A percentile compares a stretch with the other conserved stretches of the same genome.
phyloP scores from a whole-genome alignment of 768 basidiomycete genomes.

The Albatrellus ellisii region DNA sequence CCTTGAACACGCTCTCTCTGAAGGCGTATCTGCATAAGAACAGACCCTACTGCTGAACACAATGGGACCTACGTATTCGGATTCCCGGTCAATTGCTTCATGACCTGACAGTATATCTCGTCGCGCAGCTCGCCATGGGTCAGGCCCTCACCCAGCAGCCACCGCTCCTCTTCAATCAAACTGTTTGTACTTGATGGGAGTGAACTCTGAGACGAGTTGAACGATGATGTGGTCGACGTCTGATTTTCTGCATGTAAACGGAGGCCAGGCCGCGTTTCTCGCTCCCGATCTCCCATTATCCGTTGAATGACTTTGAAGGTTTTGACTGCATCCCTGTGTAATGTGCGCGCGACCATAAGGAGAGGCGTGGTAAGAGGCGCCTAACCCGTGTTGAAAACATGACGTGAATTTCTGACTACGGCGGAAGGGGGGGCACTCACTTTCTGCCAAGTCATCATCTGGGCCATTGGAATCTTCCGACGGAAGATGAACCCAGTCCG shows the following conservation, averaged over 20 bases:
- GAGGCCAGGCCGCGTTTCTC: slow-evolving; percentile 38
- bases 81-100: slow-evolving; percentile 85
- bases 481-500: slow-evolving; percentile 82
- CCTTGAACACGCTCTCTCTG: slow-evolving; percentile 79
- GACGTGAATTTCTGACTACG: not conserved
- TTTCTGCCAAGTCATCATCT: slow-evolving; percentile 92
- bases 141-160: slow-evolving; percentile 73
- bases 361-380: slow-evolving; percentile 60
- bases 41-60: not conserved
- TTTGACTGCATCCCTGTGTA: slow-evolving; percentile 69
- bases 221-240: slow-evolving; percentile 6
- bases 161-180: slow-evolving; percentile 74
- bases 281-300: slow-evolving; percentile 87
- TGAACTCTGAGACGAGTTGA: slow-evolving; percentile 6
- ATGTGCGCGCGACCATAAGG: slow-evolving; percentile 48
- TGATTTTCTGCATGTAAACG: slow-evolving; percentile 20
- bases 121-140: slow-evolving; percentile 76
- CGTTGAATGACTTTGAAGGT: slow-evolving; percentile 85
- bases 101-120: slow-evolving; percentile 85
- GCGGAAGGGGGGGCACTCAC: slow-evolving; percentile 19
- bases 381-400: slow-evolving; percentile 22
- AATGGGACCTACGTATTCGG: slow-evolving; percentile 51
- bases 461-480: slow-evolving; percentile 66
- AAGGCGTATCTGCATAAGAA: slow-evolving; percentile 1
- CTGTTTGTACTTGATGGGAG: slow-evolving; percentile 25